These are phyloP conservation scores for Spinacia oleracea DNA, from an alignment of 179 eudicot species.

Conservation along the genomic window DNA sequence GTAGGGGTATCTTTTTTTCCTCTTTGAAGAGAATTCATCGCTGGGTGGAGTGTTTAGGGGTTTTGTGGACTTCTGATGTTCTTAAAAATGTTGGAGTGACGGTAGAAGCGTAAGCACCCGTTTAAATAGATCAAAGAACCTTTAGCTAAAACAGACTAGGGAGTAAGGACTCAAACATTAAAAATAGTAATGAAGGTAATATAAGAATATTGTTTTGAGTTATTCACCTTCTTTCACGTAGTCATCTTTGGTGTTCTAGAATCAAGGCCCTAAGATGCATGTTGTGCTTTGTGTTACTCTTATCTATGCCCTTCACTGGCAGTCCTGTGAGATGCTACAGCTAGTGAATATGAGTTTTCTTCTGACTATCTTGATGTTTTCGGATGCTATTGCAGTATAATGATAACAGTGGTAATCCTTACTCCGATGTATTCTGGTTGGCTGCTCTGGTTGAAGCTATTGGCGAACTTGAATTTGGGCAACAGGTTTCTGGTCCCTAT, in stretches of 20 bases:
- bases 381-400: conserved; percentile 56
- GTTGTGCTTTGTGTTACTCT: neutral
- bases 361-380: conserved; percentile 4
- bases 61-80: neutral
- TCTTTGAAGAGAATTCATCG: neutral
- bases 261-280: neutral
- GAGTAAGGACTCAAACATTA: no score
- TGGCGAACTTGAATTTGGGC: conserved; percentile 98
- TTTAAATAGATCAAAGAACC: neutral
- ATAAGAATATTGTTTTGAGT: neutral
- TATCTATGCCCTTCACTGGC: neutral
- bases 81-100: neutral
- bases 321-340: neutral
- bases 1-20: neutral
- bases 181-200: neutral
- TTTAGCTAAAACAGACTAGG: neutral
- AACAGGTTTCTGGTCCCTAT: conserved; percentile 56
- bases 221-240: neutral
- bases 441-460: conserved; percentile 86
- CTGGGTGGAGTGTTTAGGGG: neutral
- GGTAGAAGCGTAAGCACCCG: neutral
- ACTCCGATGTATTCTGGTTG: conserved; percentile 91
- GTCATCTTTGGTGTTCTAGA: neutral
- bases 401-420: conserved; percentile 91
- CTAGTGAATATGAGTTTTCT: neutral